Evolutionary conservation across 495 filamentous ascomycete species (phyloP).

Genomic region (Penicillium paradoxum): DNA sequence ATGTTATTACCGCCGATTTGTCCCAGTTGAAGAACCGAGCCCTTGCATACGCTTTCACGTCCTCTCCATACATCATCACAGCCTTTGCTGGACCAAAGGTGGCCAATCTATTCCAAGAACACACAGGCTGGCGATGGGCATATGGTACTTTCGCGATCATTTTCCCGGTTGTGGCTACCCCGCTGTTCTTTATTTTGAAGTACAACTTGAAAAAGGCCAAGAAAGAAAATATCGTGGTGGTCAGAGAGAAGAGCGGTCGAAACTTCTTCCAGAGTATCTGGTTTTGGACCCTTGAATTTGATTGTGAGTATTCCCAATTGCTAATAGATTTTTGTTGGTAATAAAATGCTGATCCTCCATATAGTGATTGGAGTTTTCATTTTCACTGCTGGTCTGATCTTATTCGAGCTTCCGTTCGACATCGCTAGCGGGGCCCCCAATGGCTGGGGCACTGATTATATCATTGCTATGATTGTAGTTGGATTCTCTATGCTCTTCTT

Average conservation of each 20-base stretch:
- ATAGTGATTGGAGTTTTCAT: slow-evolving; percentile 49
- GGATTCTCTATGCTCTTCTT: slow-evolving; percentile 47
- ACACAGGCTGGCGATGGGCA: slow-evolving; percentile 54
- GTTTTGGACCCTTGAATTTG: slow-evolving; percentile 19
- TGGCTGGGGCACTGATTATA: slow-evolving; percentile 40
- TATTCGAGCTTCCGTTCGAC: slow-evolving; percentile 55
- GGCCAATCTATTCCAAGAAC: slow-evolving; percentile 39
- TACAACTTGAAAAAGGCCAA: slow-evolving; percentile 50
- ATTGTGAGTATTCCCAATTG: slow-evolving; percentile 11
- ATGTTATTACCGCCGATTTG: slow-evolving; percentile 55
- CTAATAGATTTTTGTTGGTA: not conserved
- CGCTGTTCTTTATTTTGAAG: slow-evolving; percentile 41
- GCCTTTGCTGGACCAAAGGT: slow-evolving; percentile 48
- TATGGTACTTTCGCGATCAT: slow-evolving; percentile 58
- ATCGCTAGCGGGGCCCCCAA: slow-evolving; percentile 37
- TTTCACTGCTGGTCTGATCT: slow-evolving; percentile 48
- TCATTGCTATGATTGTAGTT: slow-evolving; percentile 51
- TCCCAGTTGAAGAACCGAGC: slow-evolving; percentile 54
- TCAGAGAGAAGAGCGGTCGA: slow-evolving; percentile 24
- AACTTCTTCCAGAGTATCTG: slow-evolving; percentile 15
- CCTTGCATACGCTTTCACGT: slow-evolving; percentile 51
- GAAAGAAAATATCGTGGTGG: slow-evolving; percentile 23
- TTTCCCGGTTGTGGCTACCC: slow-evolving; percentile 46
- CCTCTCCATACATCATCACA: slow-evolving; percentile 57
- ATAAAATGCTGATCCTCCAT: not conserved